Conservation (phyloP, 2,329 filamentous ascomycete species). For the Penicillium sp. region DNA sequence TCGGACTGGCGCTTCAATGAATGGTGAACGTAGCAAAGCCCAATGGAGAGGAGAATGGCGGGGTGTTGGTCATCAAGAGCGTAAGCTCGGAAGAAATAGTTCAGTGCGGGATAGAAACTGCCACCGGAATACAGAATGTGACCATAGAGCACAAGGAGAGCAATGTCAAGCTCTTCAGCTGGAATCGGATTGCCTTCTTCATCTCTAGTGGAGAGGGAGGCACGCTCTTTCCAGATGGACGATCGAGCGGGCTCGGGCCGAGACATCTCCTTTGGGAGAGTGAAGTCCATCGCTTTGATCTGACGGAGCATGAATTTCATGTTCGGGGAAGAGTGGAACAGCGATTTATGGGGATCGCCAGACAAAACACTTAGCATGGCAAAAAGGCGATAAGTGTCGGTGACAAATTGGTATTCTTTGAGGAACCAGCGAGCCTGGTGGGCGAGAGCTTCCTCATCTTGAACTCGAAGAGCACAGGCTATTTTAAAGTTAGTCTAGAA, state of each 20-base stretch:
- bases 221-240: conserved; percentile 41
- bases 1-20: conserved; percentile 82
- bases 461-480: conserved; percentile 75
- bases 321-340: conserved; percentile 72
- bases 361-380: conserved; percentile 69
- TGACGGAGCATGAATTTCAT: conserved; percentile 90
- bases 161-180: conserved; percentile 61
- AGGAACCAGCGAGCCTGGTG: conserved; percentile 76
- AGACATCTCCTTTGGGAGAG: conserved; percentile 49
- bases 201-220: conserved; percentile 36
- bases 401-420: conserved; percentile 70
- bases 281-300: conserved; percentile 80
- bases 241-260: conserved; percentile 33
- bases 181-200: conserved; percentile 33
- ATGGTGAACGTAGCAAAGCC: conserved; percentile 79
- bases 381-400: conserved; percentile 79
- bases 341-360: conserved; percentile 53
- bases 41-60: conserved; percentile 73
- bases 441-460: conserved; percentile 70
- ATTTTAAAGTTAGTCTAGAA: conserved; percentile 4
- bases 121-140: conserved; percentile 81
- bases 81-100: conserved; percentile 75
- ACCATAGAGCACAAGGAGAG: conserved; percentile 79
- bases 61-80: conserved; percentile 69
- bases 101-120: conserved; percentile 75